Evolutionary conservation across 306 rosid genomes (phyloP), one percentile per base, ranked within the genome.

Genomic region (Begonia loranthoides): DNA sequence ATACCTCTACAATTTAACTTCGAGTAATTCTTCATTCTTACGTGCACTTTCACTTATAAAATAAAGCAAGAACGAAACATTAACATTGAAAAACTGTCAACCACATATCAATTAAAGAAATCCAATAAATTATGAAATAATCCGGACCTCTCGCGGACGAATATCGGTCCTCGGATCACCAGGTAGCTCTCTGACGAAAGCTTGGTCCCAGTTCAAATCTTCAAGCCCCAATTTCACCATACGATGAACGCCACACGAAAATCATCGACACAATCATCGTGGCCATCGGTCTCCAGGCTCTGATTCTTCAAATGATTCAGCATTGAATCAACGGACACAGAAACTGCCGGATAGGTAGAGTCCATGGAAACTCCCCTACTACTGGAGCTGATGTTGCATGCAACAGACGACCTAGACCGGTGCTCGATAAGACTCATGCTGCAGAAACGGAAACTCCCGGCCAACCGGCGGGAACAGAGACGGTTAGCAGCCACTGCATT

Each of bases 131-230:
- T 48, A 66, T 47, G 12, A 53, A 57, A 34, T 12, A 51, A 13
- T 9, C 17, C 56, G 6, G 15, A 82, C 95, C 99, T 92, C 87
- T 63, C 99, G 66, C 0, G 96, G 99, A 41, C 70, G 59, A 24
- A 62, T 54, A 64, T 92, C 94, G 51, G 82, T 64, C 49, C 87
- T 71, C 9, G 82, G 87, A 76, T 92, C 99, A 41, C 79, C 68
- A 16, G 99, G 95, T 44, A 90, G 63, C 38, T 56, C 76, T 45
- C 83, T 54, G 3, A 78, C 81, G 12, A 90, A 86, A 2, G 99
- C 80, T 61, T 90, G 70, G 19, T 90, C 94, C 99, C 99, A 92
- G 60, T 69, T 76, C 38, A 92, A 93, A 82, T 80, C 88, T 60
- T 90, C 70, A 17, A 90, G 99, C 55, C 49, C 76, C 65, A 49